A percentile compares a stretch with the other conserved stretches of the same genome.
Conservation (phyloP, 441 rosid species). For the Populus tomentosa region DNA sequence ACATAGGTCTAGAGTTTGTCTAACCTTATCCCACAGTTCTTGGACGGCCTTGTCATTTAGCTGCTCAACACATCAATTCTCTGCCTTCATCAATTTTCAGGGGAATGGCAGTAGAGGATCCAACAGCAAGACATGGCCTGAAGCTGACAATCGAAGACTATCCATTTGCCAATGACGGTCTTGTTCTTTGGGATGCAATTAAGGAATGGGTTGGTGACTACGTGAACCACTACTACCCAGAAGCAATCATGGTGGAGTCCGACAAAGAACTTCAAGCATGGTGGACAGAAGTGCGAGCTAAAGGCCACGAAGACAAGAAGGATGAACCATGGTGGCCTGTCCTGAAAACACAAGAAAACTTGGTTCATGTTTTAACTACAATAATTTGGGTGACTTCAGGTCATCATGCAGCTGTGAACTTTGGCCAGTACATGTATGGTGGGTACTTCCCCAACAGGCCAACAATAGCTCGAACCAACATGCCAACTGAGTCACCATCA, state of each 20-base stretch:
- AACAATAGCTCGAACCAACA: constrained; percentile 41
- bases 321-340: constrained; percentile 38
- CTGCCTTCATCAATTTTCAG: constrained; percentile 20
- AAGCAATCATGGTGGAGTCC: constrained; percentile 20
- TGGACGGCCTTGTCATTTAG: background rate
- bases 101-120: constrained; percentile 59
- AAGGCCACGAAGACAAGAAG: constrained; percentile 36
- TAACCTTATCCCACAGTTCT: background rate
- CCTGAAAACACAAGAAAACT: constrained; percentile 29
- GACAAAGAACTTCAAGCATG: constrained; percentile 35
- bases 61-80: background rate
- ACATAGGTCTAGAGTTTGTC: background rate
- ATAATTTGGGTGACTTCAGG: constrained; percentile 57
- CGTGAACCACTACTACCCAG: constrained; percentile 47
- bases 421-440: constrained; percentile 57
- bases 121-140: constrained; percentile 43
- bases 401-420: constrained; percentile 65
- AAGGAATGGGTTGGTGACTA: constrained; percentile 54
- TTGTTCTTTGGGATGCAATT: constrained; percentile 48
- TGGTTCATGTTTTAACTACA: constrained; percentile 38
- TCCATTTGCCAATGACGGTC: constrained; percentile 63
- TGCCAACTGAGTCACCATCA: constrained; percentile 46
- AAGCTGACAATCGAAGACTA: constrained; percentile 51
- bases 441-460: constrained; percentile 77
- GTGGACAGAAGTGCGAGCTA: constrained; percentile 31